Evolutionary conservation across 1,139 yeast genomes (phyloP), one percentile per base, ranked within the genome.

Genomic region (Meyerozyma guilliermondii): DNA sequence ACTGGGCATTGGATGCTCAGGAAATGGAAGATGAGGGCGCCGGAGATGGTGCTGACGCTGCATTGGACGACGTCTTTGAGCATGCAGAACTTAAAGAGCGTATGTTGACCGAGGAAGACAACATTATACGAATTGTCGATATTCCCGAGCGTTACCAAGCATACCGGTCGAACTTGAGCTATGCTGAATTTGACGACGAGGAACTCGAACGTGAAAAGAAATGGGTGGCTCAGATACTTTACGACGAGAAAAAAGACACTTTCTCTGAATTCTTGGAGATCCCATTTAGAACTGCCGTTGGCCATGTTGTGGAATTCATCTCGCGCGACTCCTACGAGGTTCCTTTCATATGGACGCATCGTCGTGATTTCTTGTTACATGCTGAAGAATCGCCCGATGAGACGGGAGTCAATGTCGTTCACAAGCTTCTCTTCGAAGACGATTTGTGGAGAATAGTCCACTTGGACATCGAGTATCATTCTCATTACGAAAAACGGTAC

Each of bases 1-100:
- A 88, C 48, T 92, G 98, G 98, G 98, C 98, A 2, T 72, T 94
- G 46, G 97, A 88, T 55, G 91, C 89, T 28, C 95, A 88, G 64
- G 87, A 83, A 51, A 83, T 81, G 46, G 82, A 75, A 50, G 83
- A 76, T 44, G 80, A 75, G 38, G 79, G 79, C 40, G 75, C 69
- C 46, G 78, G 76, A 9, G 76, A 73, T 35, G 68, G 75, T 27
- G 74, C 76, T 49, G 76, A 76, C 45, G 71, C 83, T 0, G 76
- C 82, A 2, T 73, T 92, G 52, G 85, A 86, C 53, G 96, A 92
- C 56, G 95, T 92, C 31, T 92, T 92, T 58, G 99, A 94, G 67
- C 91, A 92, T 47, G 85, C 92, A 44, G 99, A 92, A 65, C 76
- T 92, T 57, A 83, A 87, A 55, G 95, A 87, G 50, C 82, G 94